Conservation (phyloP, 2,329 filamentous ascomycete genomes). For the Penicillium capsulatum region DNA sequence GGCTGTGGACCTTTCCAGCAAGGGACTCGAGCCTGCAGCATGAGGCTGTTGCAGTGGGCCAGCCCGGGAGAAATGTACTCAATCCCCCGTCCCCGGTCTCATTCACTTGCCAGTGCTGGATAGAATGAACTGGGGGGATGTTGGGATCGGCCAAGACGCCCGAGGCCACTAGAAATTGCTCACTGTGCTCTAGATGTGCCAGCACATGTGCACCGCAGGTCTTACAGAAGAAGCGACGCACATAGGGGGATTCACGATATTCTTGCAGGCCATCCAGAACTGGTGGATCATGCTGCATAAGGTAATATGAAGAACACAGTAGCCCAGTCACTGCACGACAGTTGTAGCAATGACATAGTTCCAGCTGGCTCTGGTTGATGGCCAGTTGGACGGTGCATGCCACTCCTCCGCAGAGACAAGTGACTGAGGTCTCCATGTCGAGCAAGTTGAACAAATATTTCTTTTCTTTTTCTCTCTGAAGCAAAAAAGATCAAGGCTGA, state of each 20-base stretch:
- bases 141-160: slow-evolving; percentile 25
- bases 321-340: slow-evolving; percentile 50
- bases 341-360: slow-evolving; percentile 51
- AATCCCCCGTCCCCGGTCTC: slow-evolving; percentile 32
- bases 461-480: slow-evolving; percentile 3
- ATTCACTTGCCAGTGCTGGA: slow-evolving; percentile 27
- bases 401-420: slow-evolving; percentile 30
- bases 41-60: slow-evolving; percentile 6
- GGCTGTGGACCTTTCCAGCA: background rate
- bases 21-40: slow-evolving; percentile 21
- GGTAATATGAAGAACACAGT: slow-evolving; percentile 44
- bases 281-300: slow-evolving; percentile 35
- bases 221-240: slow-evolving; percentile 48
- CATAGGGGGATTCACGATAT: slow-evolving; percentile 43
- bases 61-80: slow-evolving; percentile 24
- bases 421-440: slow-evolving; percentile 18
- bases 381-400: slow-evolving; percentile 24
- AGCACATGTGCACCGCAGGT: slow-evolving; percentile 49
- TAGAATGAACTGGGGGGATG: slow-evolving; percentile 15
- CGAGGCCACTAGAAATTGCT: slow-evolving; percentile 33
- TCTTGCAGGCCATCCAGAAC: slow-evolving; percentile 36
- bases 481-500: too few relatives aligned
- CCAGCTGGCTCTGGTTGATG: slow-evolving; percentile 20
- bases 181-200: slow-evolving; percentile 20
- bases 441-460: slow-evolving; percentile 1